Percentiles rank a stretch among this genome's conserved stretches.
These are phyloP conservation scores for Ramaria rubella DNA, from an alignment of 768 basidiomycete genomes.

Conservation along the genomic window DNA sequence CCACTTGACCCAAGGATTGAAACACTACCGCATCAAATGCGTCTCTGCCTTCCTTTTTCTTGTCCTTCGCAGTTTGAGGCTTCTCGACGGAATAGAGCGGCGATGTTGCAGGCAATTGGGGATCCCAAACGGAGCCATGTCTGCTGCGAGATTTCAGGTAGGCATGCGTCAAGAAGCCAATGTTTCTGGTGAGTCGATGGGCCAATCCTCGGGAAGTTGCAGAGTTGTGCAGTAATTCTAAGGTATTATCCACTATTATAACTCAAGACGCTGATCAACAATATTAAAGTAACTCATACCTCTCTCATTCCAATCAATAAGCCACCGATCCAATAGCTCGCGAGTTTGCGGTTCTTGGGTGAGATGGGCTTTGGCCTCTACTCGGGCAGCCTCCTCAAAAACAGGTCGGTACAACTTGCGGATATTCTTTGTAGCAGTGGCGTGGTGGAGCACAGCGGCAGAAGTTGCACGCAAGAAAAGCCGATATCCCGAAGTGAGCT, in stretches of 20 bases:
- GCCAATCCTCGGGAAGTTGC: constrained; percentile 55
- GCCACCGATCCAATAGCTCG: neutral
- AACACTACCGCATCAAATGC: constrained; percentile 34
- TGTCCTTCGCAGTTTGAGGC: constrained; percentile 12
- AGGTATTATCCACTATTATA: constrained; percentile 57
- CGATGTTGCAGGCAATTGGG: constrained; percentile 24
- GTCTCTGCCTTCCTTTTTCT: constrained; percentile 19
- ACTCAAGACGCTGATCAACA: constrained; percentile 3
- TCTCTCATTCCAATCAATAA: neutral
- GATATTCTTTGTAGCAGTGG: neutral
- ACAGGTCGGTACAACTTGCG: neutral
- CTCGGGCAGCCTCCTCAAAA: neutral
- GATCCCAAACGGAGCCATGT: constrained; percentile 30
- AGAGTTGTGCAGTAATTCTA: constrained; percentile 56
- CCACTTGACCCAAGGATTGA: constrained; percentile 45
- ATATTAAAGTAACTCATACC: neutral
- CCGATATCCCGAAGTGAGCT: neutral
- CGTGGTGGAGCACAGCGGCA: neutral
- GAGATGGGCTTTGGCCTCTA: neutral
- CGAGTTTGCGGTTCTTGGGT: neutral
- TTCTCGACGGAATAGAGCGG: neutral
- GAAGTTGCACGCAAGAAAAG: neutral
- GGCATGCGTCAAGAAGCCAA: constrained; percentile 33
- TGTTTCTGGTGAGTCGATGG: constrained; percentile 52
- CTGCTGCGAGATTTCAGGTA: constrained; percentile 23